phyloP scores from a whole-genome alignment of 352 stramenopile species.

The Phytophthora tentaculata region DNA sequence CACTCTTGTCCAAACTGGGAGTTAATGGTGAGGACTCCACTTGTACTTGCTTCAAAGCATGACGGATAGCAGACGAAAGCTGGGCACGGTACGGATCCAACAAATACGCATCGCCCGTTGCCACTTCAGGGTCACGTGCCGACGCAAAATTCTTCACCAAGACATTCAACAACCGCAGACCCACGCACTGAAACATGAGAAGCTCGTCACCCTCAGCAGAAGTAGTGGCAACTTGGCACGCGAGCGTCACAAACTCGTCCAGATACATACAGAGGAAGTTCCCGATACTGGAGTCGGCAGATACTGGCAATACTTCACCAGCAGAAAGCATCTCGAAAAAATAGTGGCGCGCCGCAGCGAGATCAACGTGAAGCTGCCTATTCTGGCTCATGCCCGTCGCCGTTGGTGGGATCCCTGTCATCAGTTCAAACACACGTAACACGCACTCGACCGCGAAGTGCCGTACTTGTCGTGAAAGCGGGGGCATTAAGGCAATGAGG shows the following conservation, averaged over 20 bases:
- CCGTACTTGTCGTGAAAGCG: constrained; percentile 76
- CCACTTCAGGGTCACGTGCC: constrained; percentile 74
- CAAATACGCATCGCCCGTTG: constrained; percentile 55
- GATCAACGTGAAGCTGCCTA: constrained; percentile 73
- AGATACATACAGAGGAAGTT: constrained; percentile 90
- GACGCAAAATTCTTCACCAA: constrained; percentile 65
- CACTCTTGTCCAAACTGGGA: constrained; percentile 10
- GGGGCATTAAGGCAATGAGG: constrained; percentile 64
- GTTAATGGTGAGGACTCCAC: constrained; percentile 23
- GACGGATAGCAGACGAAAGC: constrained; percentile 78
- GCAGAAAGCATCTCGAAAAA: constrained; percentile 49
- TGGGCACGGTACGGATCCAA: constrained; percentile 87
- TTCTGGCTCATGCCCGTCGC: constrained; percentile 20
- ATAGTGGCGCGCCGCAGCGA: constrained; percentile 53
- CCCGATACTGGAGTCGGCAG: constrained; percentile 18
- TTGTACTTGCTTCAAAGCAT: constrained; percentile 73
- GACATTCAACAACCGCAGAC: constrained; percentile 70
- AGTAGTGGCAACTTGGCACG: constrained; percentile 77
- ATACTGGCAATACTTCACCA: constrained; percentile 15
- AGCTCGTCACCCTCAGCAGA: constrained; percentile 77
- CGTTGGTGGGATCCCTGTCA: constrained; percentile 34
- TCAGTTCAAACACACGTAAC: constrained; percentile 72
- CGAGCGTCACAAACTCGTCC: constrained; percentile 87
- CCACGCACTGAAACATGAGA: constrained; percentile 78
- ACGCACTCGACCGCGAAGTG: constrained; percentile 84